phyloP scores from a whole-genome alignment of 1,284 basidiomycete genomes.

The Ceratobasidium sp. region DNA sequence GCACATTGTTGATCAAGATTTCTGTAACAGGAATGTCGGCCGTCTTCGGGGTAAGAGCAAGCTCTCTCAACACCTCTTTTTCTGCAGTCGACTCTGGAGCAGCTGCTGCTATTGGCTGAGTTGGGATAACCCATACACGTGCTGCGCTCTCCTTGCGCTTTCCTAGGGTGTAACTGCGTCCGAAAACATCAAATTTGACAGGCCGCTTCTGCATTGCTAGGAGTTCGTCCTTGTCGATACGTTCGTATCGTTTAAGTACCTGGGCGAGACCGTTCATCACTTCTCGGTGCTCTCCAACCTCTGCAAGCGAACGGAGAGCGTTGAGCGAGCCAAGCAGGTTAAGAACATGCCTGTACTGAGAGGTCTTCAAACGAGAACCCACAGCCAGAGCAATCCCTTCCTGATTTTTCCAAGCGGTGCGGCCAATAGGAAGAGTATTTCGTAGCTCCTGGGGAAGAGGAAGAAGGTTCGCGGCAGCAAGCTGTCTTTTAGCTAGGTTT shows the following conservation, averaged over 20 bases:
- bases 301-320: slow-evolving; percentile 74
- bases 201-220: slow-evolving; percentile 62
- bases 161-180: slow-evolving; percentile 84
- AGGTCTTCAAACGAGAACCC: slow-evolving; percentile 70
- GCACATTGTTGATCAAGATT: slow-evolving; percentile 86
- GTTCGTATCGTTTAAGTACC: slow-evolving; percentile 73
- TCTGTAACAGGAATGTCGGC: slow-evolving; percentile 60
- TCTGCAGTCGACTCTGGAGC: slow-evolving; percentile 5
- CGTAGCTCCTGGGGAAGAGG: slow-evolving; percentile 69
- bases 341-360: slow-evolving; percentile 76
- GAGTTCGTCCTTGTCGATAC: slow-evolving; percentile 64
- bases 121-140: slow-evolving; percentile 93
- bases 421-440: slow-evolving; percentile 66
- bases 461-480: slow-evolving; percentile 75
- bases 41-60: slow-evolving; percentile 22
- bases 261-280: slow-evolving; percentile 65
- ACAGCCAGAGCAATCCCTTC: slow-evolving; percentile 68
- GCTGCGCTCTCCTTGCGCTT: slow-evolving; percentile 88
- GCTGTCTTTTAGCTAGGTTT: slow-evolving; percentile 64
- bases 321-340: slow-evolving; percentile 77
- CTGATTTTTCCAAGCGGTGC: slow-evolving; percentile 74
- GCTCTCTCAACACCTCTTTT: slow-evolving; percentile 41
- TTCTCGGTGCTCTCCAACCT: slow-evolving; percentile 68
- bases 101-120: slow-evolving; percentile 54
- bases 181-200: slow-evolving; percentile 72